Evolutionary conservation across 2,329 filamentous ascomycete genomes (phyloP).

Genomic region (Rutstroemia sp.): DNA sequence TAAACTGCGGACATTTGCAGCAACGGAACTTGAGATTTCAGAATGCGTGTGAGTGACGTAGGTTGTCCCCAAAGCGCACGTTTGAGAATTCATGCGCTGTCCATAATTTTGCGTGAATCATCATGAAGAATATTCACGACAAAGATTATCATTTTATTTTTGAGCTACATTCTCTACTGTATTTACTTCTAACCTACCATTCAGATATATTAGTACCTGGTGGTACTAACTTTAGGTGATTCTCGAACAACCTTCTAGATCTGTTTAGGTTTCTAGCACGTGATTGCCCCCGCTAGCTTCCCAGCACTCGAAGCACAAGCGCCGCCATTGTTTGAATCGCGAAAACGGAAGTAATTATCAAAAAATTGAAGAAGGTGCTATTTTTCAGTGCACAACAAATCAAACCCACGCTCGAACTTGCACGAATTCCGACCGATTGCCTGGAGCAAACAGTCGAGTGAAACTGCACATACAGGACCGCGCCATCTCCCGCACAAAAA

Average conservation of each 20-base stretch:
- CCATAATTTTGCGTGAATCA: neutral
- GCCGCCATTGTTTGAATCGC: neutral
- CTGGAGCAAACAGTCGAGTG: conserved; percentile 3
- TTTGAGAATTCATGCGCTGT: too few species aligned
- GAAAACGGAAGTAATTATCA: neutral
- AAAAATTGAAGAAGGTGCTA: conserved; percentile 4
- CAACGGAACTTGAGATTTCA: too few species aligned
- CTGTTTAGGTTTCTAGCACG: too few species aligned
- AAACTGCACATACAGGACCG: too few species aligned
- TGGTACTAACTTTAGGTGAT: too few species aligned
- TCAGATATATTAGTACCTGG: too few species aligned
- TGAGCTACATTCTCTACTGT: too few species aligned
- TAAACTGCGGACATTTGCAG: too few species aligned
- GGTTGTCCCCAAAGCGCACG: neutral
- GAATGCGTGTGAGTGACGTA: neutral
- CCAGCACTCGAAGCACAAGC: neutral
- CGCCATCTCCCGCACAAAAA: neutral
- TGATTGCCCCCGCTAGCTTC: too few species aligned
- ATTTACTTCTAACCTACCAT: too few species aligned
- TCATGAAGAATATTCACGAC: too few species aligned
- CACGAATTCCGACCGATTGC: neutral
- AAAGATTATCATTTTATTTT: too few species aligned
- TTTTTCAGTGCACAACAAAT: neutral
- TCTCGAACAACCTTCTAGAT: neutral
- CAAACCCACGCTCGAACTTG: neutral